Percentiles rank a stretch among this genome's conserved stretches.
Conservation (phyloP, 345 rosid species). For the Eucalyptus erythrocorys region DNA sequence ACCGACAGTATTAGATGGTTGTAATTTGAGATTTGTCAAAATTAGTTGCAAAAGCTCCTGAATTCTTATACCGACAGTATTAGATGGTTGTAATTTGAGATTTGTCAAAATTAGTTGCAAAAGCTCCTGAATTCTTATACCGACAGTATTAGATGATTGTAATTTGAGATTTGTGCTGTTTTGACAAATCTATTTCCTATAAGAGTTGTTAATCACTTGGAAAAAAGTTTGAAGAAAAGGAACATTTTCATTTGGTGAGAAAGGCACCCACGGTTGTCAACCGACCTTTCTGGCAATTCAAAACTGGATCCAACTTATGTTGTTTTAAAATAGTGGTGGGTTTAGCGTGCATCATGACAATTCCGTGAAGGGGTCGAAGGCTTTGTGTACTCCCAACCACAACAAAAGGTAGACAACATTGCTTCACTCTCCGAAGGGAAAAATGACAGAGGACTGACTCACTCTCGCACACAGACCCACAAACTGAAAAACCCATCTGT, state of each 20-base stretch:
- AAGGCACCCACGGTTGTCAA: not conserved
- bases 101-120: no score
- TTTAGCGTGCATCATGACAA: not conserved
- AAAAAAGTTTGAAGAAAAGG: not conserved
- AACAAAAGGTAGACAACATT: no score
- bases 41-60: not conserved
- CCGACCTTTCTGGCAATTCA: not conserved
- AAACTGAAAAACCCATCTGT: no score
- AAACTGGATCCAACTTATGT: not conserved
- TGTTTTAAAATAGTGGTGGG: not conserved
- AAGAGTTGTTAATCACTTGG: not conserved
- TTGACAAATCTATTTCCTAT: not conserved
- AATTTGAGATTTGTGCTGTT: not conserved
- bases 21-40: no score
- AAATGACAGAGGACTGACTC: no score
- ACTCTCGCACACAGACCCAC: no score
- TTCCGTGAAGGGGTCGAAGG: no score
- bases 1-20: no score
- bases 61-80: not conserved
- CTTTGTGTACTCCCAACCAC: no score
- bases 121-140: not conserved
- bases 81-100: not conserved
- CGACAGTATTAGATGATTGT: not conserved
- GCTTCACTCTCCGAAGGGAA: no score
- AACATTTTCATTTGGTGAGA: not conserved